Conservation (phyloP, 805 yeast genomes). For the Myxozyma vanderwaltii region DNA sequence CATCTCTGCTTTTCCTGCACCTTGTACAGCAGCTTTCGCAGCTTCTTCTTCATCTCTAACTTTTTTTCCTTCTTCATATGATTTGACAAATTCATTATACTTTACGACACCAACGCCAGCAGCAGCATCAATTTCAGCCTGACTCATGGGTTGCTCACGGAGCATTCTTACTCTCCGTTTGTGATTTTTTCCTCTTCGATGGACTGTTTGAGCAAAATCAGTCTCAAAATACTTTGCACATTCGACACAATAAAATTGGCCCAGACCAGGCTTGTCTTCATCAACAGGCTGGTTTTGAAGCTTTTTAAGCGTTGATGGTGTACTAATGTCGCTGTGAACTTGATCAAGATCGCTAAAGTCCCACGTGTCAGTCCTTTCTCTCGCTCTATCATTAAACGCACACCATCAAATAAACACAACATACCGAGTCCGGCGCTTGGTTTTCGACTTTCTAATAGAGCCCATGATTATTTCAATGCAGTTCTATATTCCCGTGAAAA, state of each 20-base stretch:
- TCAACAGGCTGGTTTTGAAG: slow-evolving; percentile 69
- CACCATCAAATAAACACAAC: neutral
- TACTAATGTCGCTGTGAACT: slow-evolving; percentile 70
- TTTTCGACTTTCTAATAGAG: slow-evolving; percentile 33
- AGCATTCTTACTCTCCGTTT: slow-evolving; percentile 76
- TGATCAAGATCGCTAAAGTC: slow-evolving; percentile 72
- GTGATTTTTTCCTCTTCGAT: slow-evolving; percentile 75
- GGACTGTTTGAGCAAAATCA: slow-evolving; percentile 69
- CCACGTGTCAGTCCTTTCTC: neutral
- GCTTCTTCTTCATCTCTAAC: slow-evolving; percentile 34
- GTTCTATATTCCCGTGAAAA: too few relatives aligned
- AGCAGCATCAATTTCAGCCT: slow-evolving; percentile 88
- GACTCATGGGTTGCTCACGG: slow-evolving; percentile 78
- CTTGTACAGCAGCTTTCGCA: slow-evolving; percentile 8
- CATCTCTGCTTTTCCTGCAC: neutral
- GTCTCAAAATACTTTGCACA: slow-evolving; percentile 92
- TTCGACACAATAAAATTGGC: slow-evolving; percentile 90
- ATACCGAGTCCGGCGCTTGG: slow-evolving; percentile 36
- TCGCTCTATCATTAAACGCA: neutral
- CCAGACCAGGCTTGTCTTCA: slow-evolving; percentile 69
- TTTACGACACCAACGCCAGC: slow-evolving; percentile 73
- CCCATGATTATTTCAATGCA: slow-evolving; percentile 28
- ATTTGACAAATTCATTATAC: slow-evolving; percentile 51
- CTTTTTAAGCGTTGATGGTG: slow-evolving; percentile 61
- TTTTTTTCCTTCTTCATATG: slow-evolving; percentile 65